These are phyloP conservation scores for Boletus subcaerulescens DNA, from an alignment of 768 basidiomycete genomes.

Conservation along the genomic window DNA sequence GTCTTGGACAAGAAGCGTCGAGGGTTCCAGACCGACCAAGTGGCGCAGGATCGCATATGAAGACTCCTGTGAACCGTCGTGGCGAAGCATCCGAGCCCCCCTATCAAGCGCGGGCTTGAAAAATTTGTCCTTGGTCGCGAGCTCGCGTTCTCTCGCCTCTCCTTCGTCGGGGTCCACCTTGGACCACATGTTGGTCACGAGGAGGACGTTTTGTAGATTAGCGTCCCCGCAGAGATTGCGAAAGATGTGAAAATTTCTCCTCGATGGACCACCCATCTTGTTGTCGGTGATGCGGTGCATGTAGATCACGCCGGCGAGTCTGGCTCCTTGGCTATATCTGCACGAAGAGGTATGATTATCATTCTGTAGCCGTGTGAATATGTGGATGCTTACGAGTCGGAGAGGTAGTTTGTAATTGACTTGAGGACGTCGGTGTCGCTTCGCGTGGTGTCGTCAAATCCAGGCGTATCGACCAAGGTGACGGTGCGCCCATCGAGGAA, in stretches of 20 bases:
- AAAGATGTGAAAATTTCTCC: conserved; percentile 50
- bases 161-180: conserved; percentile 36
- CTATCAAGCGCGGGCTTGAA: conserved; percentile 50
- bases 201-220: conserved; percentile 45
- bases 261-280: conserved; percentile 49
- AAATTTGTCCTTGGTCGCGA: conserved; percentile 40
- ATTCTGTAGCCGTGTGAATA: background rate
- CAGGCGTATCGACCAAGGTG: conserved; percentile 56
- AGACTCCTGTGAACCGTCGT: conserved; percentile 40
- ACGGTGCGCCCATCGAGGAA: conserved; percentile 40
- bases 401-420: conserved; percentile 41
- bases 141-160: conserved; percentile 43
- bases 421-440: conserved; percentile 46
- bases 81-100: conserved; percentile 44
- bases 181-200: conserved; percentile 56
- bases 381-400: conserved; percentile 21
- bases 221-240: conserved; percentile 49
- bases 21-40: conserved; percentile 39
- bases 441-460: conserved; percentile 52
- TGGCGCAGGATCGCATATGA: conserved; percentile 43
- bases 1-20: conserved; percentile 48
- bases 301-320: conserved; percentile 45
- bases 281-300: conserved; percentile 50
- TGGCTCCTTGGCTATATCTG: conserved; percentile 27
- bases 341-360: background rate